Evolutionary conservation across 192 early-diverging fungal genomes (phyloP).

Genomic region (Phycomyces nitens): DNA sequence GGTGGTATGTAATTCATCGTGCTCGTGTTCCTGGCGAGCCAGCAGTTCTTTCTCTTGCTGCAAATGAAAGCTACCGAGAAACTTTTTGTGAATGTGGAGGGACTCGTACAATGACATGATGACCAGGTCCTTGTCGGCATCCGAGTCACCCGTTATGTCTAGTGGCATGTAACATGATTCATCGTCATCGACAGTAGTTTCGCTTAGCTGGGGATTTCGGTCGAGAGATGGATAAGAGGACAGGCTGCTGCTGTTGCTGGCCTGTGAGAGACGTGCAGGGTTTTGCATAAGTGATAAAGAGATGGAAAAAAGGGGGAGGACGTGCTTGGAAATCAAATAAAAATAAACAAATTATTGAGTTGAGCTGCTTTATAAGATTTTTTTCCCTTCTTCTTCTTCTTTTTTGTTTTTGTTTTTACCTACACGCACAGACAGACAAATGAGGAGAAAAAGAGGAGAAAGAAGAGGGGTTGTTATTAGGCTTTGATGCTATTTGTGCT

Average conservation of each 20-base stretch:
- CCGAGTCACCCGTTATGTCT: constrained; percentile 1
- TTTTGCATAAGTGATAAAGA: constrained; percentile 4
- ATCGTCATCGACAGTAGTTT: constrained; percentile 2
- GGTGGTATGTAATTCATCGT: constrained; percentile 2
- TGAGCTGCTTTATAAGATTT: no score
- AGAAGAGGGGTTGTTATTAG: constrained; percentile 5
- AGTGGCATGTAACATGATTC: background rate
- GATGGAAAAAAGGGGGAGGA: constrained; percentile 77
- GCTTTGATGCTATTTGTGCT: no score
- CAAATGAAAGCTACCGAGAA: constrained; percentile 14
- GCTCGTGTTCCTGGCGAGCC: constrained; percentile 9
- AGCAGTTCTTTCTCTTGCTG: constrained; percentile 4
- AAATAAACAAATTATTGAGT: no score
- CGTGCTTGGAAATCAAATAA: no score
- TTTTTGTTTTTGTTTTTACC: no score
- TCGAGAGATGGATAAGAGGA: background rate
- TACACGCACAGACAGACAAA: no score
- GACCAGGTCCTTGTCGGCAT: constrained; percentile 24
- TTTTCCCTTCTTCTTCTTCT: constrained; percentile 84
- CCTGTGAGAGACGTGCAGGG: background rate
- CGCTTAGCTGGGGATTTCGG: background rate
- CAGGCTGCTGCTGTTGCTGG: background rate
- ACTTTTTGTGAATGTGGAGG: constrained; percentile 19
- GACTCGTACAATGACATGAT: constrained; percentile 24
- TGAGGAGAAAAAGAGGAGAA: constrained; percentile 14